Evolutionary conservation across 768 basidiomycete genomes (phyloP).

Genomic region (Mycena amicta): DNA sequence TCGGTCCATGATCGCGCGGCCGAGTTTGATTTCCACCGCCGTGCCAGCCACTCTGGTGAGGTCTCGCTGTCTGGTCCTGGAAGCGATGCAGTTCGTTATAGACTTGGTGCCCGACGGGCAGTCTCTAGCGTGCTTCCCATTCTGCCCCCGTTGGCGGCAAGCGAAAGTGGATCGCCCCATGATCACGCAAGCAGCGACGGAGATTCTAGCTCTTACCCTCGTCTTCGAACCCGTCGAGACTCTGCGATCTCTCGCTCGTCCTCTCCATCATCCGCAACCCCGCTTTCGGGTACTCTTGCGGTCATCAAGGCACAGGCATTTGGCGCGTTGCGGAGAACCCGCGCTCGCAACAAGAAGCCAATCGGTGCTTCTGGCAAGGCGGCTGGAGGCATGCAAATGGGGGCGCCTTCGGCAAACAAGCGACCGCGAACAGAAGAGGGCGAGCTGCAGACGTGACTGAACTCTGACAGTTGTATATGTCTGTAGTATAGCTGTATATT

Average conservation of each 20-base stretch:
- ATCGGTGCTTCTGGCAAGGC: slow-evolving; percentile 79
- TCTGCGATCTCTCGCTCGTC: slow-evolving; percentile 50
- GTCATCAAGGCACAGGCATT: slow-evolving; percentile 92
- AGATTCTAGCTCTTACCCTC: slow-evolving; percentile 52
- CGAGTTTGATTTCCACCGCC: slow-evolving; percentile 65
- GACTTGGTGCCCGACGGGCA: slow-evolving; percentile 51
- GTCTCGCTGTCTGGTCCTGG: slow-evolving; percentile 57
- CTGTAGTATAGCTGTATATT: slow-evolving; percentile 23
- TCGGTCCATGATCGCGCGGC: slow-evolving; percentile 50
- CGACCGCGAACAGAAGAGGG: slow-evolving; percentile 52
- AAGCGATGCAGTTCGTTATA: slow-evolving; percentile 62
- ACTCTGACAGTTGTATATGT: slow-evolving; percentile 16
- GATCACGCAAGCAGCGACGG: slow-evolving; percentile 61
- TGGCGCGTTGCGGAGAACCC: slow-evolving; percentile 79
- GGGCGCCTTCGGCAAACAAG: slow-evolving; percentile 40
- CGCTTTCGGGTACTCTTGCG: slow-evolving; percentile 78
- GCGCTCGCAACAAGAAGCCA: slow-evolving; percentile 70
- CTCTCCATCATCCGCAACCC: slow-evolving; percentile 43
- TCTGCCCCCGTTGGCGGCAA: slow-evolving; percentile 50
- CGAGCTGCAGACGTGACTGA: slow-evolving; percentile 18
- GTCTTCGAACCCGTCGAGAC: slow-evolving; percentile 50
- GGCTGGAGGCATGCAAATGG: slow-evolving; percentile 70
- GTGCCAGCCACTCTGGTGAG: slow-evolving; percentile 56
- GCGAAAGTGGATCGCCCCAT: slow-evolving; percentile 53
- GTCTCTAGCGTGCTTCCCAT: slow-evolving; percentile 50